Percentiles rank a stretch among this genome's conserved stretches.
phyloP scores from a whole-genome alignment of 805 yeast species.

The Saturnispora halmiae region DNA sequence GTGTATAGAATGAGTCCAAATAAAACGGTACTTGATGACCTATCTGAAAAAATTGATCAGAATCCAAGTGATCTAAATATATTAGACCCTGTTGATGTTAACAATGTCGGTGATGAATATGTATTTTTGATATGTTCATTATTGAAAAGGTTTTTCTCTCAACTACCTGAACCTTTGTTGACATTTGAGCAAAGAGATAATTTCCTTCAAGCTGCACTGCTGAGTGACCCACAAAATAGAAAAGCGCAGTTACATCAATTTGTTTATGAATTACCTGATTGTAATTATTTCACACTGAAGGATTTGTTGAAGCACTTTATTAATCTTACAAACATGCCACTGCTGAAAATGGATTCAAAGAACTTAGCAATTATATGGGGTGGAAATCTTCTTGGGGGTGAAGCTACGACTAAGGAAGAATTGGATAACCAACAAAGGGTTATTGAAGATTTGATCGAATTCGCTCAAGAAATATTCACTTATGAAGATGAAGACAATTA shows the following conservation, averaged over 20 bases:
- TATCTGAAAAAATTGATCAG: slow-evolving; percentile 60
- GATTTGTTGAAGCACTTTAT: slow-evolving; percentile 72
- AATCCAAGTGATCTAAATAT: slow-evolving; percentile 58
- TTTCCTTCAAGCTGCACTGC: slow-evolving; percentile 63
- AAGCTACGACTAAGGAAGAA: slow-evolving; percentile 46
- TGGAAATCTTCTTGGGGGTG: slow-evolving; percentile 66
- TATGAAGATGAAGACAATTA: slow-evolving; percentile 15
- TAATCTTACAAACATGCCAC: slow-evolving; percentile 31
- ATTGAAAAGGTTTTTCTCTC: slow-evolving; percentile 72
- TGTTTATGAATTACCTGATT: slow-evolving; percentile 86
- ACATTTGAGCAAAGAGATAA: slow-evolving; percentile 52
- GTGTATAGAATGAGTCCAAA: slow-evolving; percentile 83
- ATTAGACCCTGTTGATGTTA: slow-evolving; percentile 45
- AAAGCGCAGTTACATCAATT: slow-evolving; percentile 78
- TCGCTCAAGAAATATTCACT: slow-evolving; percentile 69
- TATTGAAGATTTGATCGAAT: slow-evolving; percentile 73
- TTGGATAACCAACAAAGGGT: slow-evolving; percentile 41
- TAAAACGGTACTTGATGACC: slow-evolving; percentile 59
- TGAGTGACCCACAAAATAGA: slow-evolving; percentile 45
- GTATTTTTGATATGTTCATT: slow-evolving; percentile 83
- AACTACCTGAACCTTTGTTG: slow-evolving; percentile 80
- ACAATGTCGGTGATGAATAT: slow-evolving; percentile 63
- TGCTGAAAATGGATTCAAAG: slow-evolving; percentile 75
- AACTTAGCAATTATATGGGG: slow-evolving; percentile 93
- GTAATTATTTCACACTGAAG: slow-evolving; percentile 86